A percentile compares a stretch with the other conserved stretches of the same genome.
phyloP scores from a whole-genome alignment of 768 basidiomycete genomes.

The Rhizopogon roseolus region DNA sequence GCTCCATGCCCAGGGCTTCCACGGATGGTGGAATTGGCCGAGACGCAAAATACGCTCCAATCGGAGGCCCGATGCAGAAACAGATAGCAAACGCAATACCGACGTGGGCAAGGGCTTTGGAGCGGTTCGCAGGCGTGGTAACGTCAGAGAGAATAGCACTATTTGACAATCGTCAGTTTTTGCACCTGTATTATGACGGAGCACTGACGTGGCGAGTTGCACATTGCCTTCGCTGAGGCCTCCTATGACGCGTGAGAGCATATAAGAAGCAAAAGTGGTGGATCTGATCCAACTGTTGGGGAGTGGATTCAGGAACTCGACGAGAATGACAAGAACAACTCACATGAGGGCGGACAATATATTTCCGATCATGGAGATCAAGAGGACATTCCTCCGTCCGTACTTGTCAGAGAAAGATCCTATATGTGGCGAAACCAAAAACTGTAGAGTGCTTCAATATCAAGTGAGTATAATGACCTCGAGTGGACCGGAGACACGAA shows the following conservation, averaged over 20 bases:
- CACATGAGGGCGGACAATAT: constrained; percentile 84
- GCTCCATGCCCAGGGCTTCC: constrained; percentile 49
- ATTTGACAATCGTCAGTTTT: background rate
- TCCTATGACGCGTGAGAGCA: constrained; percentile 87
- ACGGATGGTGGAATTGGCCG: constrained; percentile 63
- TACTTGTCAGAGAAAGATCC: constrained; percentile 85
- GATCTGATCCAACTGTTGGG: constrained; percentile 77
- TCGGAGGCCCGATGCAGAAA: constrained; percentile 88
- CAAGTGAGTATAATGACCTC: constrained; percentile 27
- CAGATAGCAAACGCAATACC: constrained; percentile 97
- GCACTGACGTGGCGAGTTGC: constrained; percentile 83
- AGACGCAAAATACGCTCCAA: constrained; percentile 96
- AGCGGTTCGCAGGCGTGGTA: constrained; percentile 72
- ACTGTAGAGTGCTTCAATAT: constrained; percentile 69
- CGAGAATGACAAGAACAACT: constrained; percentile 22
- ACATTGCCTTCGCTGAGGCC: constrained; percentile 97
- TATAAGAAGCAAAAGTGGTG: constrained; percentile 84
- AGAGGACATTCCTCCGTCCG: constrained; percentile 79
- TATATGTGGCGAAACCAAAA: constrained; percentile 76
- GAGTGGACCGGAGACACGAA: constrained; percentile 26
- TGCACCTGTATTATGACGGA: background rate
- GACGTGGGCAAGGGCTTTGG: constrained; percentile 83
- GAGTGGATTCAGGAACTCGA: background rate
- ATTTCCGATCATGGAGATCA: constrained; percentile 91
- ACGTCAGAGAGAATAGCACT: constrained; percentile 95